These are phyloP conservation scores for Trichoderma asperelloides DNA, from an alignment of 495 filamentous ascomycete genomes.

Conservation along the genomic window DNA sequence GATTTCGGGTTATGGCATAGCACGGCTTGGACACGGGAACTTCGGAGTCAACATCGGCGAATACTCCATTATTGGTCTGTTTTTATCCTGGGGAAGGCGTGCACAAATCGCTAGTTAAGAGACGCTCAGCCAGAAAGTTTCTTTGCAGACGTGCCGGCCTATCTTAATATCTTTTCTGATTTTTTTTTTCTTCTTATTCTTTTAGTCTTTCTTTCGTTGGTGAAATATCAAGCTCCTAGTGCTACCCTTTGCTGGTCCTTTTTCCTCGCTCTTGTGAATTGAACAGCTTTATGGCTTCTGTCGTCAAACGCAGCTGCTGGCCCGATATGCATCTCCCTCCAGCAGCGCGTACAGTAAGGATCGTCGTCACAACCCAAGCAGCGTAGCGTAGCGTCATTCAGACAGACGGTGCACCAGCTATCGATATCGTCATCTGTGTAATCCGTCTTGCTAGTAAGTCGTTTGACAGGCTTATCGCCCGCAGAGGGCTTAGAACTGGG, in stretches of 20 bases:
- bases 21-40: neutral
- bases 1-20: neutral
- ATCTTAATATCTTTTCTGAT: neutral
- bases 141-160: neutral
- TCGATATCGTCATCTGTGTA: slow-evolving; percentile 56
- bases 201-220: neutral
- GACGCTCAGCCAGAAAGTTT: neutral
- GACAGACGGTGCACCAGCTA: slow-evolving; percentile 63
- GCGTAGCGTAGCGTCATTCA: slow-evolving; percentile 51
- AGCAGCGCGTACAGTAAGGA: slow-evolving; percentile 57
- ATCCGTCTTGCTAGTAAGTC: slow-evolving; percentile 21
- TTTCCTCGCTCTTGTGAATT: slow-evolving; percentile 19
- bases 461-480: slow-evolving; percentile 14
- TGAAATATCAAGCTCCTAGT: slow-evolving; percentile 7
- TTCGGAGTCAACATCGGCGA: neutral
- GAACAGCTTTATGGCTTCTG: slow-evolving; percentile 38
- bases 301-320: slow-evolving; percentile 48
- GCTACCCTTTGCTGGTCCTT: neutral
- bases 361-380: slow-evolving; percentile 59
- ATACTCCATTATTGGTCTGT: neutral
- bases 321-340: slow-evolving; percentile 60
- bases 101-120: neutral
- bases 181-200: neutral
- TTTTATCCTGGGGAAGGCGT: neutral
- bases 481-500: slow-evolving; percentile 42